Evolutionary conservation across 192 early-diverging fungal species (phyloP).

Genomic region (Borealophlyctis nickersoniae): DNA sequence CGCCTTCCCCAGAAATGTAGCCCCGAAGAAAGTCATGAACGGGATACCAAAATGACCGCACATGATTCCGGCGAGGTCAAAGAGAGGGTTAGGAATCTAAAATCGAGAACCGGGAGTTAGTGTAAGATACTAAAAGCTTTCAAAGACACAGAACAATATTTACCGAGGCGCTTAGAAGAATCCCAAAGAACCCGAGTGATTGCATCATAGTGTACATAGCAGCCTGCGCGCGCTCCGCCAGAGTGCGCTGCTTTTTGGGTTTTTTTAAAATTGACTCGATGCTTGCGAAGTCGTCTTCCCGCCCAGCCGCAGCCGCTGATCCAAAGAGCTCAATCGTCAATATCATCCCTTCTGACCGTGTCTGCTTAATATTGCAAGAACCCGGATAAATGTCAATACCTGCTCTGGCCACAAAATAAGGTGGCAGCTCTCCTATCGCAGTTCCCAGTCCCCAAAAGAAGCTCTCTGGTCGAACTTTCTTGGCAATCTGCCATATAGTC

Average conservation of each 20-base stretch:
- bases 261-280: conserved; percentile 48
- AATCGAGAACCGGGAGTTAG: not conserved
- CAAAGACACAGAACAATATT: conserved; percentile 4
- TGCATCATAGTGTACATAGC: conserved; percentile 69
- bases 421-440: conserved; percentile 89
- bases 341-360: too few species aligned
- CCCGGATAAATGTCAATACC: conserved; percentile 36
- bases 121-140: not conserved
- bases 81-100: conserved; percentile 92
- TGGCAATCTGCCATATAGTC: conserved; percentile 61
- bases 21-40: conserved; percentile 93
- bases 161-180: conserved; percentile 86
- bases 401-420: conserved; percentile 91
- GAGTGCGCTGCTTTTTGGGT: conserved; percentile 46
- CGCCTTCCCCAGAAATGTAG: conserved; percentile 92
- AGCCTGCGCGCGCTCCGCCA: conserved; percentile 68
- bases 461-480: conserved; percentile 71
- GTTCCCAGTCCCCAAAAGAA: conserved; percentile 95
- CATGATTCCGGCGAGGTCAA: conserved; percentile 93
- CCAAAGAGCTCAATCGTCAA: conserved; percentile 10
- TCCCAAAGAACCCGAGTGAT: conserved; percentile 83
- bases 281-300: conserved; percentile 39
- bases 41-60: conserved; percentile 90
- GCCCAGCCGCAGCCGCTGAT: conserved; percentile 43
- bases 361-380: too few species aligned